Conservation (phyloP, 1,139 yeast species). For the Geotrichum klebahnii region DNA sequence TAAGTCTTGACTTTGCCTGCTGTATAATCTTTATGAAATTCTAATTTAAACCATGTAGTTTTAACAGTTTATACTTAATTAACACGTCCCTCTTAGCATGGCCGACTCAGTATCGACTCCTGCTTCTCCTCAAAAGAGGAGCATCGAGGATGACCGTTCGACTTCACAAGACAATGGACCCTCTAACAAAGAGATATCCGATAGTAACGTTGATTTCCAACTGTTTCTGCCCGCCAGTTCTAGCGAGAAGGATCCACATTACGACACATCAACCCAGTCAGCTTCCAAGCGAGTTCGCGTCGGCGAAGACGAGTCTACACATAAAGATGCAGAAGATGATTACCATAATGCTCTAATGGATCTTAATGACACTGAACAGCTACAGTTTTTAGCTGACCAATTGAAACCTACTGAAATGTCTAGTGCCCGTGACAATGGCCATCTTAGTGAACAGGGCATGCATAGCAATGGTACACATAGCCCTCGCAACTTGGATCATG, state of each 20-base stretch:
- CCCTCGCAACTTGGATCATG: background rate
- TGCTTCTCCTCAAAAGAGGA: constrained; percentile 4
- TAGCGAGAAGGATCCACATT: constrained; percentile 3
- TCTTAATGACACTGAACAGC: constrained; percentile 32
- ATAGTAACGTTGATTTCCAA: constrained; percentile 2
- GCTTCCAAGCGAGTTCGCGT: constrained; percentile 3
- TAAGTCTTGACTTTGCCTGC: background rate
- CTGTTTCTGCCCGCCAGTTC: background rate
- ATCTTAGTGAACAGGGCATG: background rate
- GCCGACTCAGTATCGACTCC: constrained; percentile 2
- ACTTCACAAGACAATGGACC: background rate
- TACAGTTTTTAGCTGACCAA: constrained; percentile 32
- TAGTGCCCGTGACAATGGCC: background rate
- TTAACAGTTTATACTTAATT: background rate
- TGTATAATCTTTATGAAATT: too few relatives aligned
- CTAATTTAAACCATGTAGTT: background rate
- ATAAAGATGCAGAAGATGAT: constrained; percentile 7
- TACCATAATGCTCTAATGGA: constrained; percentile 24
- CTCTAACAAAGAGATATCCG: background rate
- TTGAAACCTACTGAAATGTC: constrained; percentile 27
- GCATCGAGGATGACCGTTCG: background rate
- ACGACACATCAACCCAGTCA: background rate
- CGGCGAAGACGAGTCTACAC: background rate
- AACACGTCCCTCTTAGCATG: background rate
- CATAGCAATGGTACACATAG: background rate